phyloP scores from a whole-genome alignment of 805 yeast genomes.

The Monosporozyma aerobia region DNA sequence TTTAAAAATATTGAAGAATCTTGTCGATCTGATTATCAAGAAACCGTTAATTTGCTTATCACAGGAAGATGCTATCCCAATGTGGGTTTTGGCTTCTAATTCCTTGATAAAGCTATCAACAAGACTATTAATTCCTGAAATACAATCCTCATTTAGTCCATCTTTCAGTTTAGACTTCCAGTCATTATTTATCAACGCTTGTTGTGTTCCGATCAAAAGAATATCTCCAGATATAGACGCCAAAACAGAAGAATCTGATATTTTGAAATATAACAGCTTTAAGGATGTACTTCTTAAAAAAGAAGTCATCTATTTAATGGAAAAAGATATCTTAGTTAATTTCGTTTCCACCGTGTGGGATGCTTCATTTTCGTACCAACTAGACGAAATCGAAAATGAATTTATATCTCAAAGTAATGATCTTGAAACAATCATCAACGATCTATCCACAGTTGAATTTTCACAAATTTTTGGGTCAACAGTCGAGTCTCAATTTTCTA shows the following conservation, averaged over 20 bases:
- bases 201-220: constrained; percentile 22
- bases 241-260: constrained; percentile 38
- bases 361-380: constrained; percentile 50
- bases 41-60: constrained; percentile 30
- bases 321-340: constrained; percentile 31
- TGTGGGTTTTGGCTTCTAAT: constrained; percentile 48
- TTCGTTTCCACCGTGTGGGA: constrained; percentile 45
- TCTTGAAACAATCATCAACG: constrained; percentile 32
- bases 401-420: constrained; percentile 23
- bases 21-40: constrained; percentile 43
- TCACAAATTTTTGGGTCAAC: constrained; percentile 58
- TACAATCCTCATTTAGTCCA: constrained; percentile 2
- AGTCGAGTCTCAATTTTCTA: constrained; percentile 34
- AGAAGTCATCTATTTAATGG: constrained; percentile 26
- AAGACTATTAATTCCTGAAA: constrained; percentile 11
- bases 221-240: constrained; percentile 21
- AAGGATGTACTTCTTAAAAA: constrained; percentile 36
- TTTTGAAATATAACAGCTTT: constrained; percentile 36
- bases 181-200: constrained; percentile 26
- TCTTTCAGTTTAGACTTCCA: constrained; percentile 9
- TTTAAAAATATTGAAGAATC: constrained; percentile 37
- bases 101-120: constrained; percentile 32
- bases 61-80: constrained; percentile 18
- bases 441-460: constrained; percentile 35
- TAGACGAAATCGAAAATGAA: constrained; percentile 44